phyloP scores from a whole-genome alignment of 169 alveolate genomes.

The Neospora caninum region DNA sequence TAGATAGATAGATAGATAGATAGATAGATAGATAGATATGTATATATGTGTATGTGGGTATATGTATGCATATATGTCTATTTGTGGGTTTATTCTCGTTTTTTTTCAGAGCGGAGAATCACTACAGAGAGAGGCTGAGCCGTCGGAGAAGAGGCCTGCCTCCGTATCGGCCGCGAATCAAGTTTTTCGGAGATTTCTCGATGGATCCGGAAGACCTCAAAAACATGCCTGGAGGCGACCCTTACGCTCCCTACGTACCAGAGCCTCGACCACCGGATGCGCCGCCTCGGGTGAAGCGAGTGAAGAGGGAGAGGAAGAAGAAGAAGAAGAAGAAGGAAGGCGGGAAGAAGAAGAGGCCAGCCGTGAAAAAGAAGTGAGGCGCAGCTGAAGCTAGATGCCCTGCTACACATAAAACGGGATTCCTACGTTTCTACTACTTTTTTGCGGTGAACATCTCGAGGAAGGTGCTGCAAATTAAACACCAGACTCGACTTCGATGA shows the following conservation, averaged over 20 bases:
- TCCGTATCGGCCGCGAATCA: constrained; percentile 11
- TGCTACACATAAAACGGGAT: background rate
- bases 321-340: background rate
- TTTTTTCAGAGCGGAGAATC: background rate
- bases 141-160: constrained; percentile 4
- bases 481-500: too few species aligned
- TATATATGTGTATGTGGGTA: too few species aligned
- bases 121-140: background rate
- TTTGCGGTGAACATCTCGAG: too few species aligned
- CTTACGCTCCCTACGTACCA: background rate
- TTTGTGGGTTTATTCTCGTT: background rate
- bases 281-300: background rate
- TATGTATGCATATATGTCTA: background rate
- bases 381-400: background rate
- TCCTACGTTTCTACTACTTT: too few species aligned
- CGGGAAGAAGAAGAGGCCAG: background rate
- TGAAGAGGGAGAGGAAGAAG: background rate
- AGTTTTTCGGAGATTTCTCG: background rate
- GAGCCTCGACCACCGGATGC: background rate
- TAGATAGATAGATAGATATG: too few species aligned
- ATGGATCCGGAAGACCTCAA: background rate
- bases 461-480: too few species aligned
- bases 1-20: too few species aligned
- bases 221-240: background rate
- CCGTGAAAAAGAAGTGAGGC: background rate